Conservation (phyloP, 2,329 filamentous ascomycete genomes). For the Monosporascus sp. region DNA sequence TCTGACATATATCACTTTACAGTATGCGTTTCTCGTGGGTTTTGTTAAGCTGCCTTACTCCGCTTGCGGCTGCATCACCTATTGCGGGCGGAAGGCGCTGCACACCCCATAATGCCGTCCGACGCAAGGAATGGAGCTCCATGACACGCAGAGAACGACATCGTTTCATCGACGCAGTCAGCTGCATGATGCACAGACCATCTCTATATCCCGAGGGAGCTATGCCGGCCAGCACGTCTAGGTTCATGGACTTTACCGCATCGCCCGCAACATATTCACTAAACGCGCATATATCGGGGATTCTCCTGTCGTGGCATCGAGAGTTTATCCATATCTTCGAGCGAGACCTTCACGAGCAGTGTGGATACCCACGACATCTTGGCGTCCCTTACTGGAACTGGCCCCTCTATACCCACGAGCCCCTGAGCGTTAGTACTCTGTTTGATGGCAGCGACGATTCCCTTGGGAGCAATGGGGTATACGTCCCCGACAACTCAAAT, state of each 20-base stretch:
- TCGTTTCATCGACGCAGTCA: not conserved
- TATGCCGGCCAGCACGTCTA: not conserved
- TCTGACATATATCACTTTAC: no score
- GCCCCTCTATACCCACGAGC: conserved; percentile 1
- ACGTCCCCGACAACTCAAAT: not conserved
- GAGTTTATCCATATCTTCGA: not conserved
- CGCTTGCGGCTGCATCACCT: no score
- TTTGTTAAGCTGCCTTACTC: no score
- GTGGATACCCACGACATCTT: not conserved
- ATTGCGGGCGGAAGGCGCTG: no score
- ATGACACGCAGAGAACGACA: conserved; percentile 3
- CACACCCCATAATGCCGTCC: not conserved
- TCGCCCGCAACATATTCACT: not conserved
- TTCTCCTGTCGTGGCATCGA: conserved; percentile 1
- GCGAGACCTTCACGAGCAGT: conserved; percentile 1
- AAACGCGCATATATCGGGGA: not conserved
- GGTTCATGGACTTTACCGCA: conserved; percentile 1
- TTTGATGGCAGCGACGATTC: conserved; percentile 4
- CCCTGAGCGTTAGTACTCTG: conserved; percentile 2
- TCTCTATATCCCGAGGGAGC: not conserved
- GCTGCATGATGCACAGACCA: conserved; percentile 1
- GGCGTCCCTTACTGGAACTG: conserved; percentile 4
- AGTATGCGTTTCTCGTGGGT: no score
- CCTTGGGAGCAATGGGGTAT: conserved; percentile 5
- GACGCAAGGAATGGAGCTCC: conserved; percentile 6